A percentile compares a stretch with the other conserved stretches of the same genome.
phyloP scores from a whole-genome alignment of 169 alveolate species.

The Eimeria acervulina region DNA sequence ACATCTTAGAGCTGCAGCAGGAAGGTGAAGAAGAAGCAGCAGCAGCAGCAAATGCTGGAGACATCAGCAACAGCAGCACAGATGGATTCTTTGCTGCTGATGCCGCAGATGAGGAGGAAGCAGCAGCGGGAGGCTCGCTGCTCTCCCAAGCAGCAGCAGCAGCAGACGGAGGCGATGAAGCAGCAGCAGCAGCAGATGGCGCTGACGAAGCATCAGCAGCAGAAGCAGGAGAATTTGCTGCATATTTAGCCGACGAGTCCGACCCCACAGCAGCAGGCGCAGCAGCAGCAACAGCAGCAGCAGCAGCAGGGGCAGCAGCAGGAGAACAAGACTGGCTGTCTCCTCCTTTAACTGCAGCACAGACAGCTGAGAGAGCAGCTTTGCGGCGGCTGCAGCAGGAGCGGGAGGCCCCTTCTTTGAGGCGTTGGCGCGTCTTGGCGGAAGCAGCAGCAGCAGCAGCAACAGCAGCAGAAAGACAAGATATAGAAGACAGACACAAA shows the following conservation, averaged over 20 bases:
- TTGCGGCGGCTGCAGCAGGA: not conserved
- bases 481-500: not conserved
- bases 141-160: not conserved
- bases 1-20: not conserved
- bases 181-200: not conserved
- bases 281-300: too few species aligned
- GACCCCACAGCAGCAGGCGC: not conserved
- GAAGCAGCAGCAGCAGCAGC: slow-evolving; percentile 4
- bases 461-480: not conserved
- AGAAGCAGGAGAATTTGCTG: not conserved
- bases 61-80: too few species aligned
- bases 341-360: not conserved
- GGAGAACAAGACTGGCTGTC: slow-evolving; percentile 10
- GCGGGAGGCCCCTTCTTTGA: not conserved
- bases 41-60: too few species aligned
- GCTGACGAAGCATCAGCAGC: not conserved
- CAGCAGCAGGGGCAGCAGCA: slow-evolving; percentile 53
- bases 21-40: not conserved
- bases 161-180: not conserved
- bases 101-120: not conserved
- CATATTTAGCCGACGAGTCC: not conserved
- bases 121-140: not conserved
- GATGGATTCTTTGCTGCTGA: not conserved
- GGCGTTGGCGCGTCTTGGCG: not conserved
- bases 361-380: not conserved